Base-by-base conservation (phyloP, 177 flowering plant species). In the Telopea speciosissima region DNA sequence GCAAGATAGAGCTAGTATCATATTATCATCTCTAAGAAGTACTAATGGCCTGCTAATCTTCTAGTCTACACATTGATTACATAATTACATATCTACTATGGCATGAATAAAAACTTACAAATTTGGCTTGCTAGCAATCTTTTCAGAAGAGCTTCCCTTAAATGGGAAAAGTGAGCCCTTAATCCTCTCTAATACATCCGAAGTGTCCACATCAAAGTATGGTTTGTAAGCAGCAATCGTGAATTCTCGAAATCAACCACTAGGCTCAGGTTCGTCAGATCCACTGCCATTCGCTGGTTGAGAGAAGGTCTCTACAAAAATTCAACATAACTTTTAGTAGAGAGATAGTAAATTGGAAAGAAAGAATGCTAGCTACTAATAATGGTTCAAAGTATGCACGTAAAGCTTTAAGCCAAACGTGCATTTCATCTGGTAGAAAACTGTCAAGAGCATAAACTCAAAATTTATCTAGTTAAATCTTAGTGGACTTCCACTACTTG, bases 121-220 rank as follows among this genome's bases (percentile, higher is more conserved):
- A 73, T 96, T 98, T 49, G 98, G 99, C 77, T 81, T 90, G 76
- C 64, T 72, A 24, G 90, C 78, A 63, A 87, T 93, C 75, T 90
- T 93, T 68, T 93, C 99, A 63, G 81, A 79, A 82, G 93, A 96
- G 79, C 71, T 87, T 79, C 92, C 99, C 72, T 81, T 86, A 75
- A 92, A 96, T 28, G 98, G 97, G 69, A 96, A 77, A 24, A 96
- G 88, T 63, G 99, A 90, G 64, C 93, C 92, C 79, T 79, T 89
- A 60, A 96, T 90, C 79, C 98, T 91, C 69, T 91, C 98, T 60
- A 96, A 60, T 26, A 93, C 98, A 82, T 96, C 99, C 56, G 97
- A 82, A 26, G 99, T 93, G 79, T 96, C 99, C 59, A 96, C 93
- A 82, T 96, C 99, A 77, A 96, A 93, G 77, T 90, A 96, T 63